Conservation (phyloP, 2,329 filamentous ascomycete genomes). For the Xylaria sp. region DNA sequence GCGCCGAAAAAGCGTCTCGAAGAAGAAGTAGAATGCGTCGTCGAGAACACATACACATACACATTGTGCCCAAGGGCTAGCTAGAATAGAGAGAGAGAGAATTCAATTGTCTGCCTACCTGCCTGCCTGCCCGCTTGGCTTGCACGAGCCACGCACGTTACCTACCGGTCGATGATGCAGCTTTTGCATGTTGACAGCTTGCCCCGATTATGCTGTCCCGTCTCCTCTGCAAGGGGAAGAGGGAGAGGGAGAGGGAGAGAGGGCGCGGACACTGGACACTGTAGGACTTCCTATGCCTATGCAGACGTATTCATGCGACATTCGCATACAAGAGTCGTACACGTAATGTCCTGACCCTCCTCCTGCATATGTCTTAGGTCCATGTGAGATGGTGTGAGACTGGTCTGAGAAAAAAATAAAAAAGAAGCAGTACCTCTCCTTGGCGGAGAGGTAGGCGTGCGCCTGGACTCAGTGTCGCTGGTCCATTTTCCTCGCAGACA, state of each 20-base stretch:
- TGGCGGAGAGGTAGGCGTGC: not conserved
- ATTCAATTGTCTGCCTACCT: not conserved
- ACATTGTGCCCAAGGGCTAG: not conserved
- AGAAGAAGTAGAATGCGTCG: slow-evolving; percentile 16
- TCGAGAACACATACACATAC: slow-evolving; percentile 1
- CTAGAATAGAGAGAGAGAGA: not conserved
- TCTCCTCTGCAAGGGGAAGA: slow-evolving; percentile 31
- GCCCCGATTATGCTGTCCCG: slow-evolving; percentile 16
- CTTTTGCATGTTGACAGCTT: slow-evolving; percentile 27
- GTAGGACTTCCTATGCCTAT: slow-evolving; percentile 3
- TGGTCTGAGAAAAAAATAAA: slow-evolving; percentile 7
- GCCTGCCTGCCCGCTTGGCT: not conserved
- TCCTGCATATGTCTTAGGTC: slow-evolving; percentile 29
- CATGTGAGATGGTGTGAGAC: slow-evolving; percentile 33
- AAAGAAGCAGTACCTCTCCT: not conserved
- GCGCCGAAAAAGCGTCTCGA: slow-evolving; percentile 21
- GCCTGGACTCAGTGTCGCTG: slow-evolving; percentile 3
- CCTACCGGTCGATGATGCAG: slow-evolving; percentile 10
- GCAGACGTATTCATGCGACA: slow-evolving; percentile 5
- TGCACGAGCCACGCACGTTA: slow-evolving; percentile 10
- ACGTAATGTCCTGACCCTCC: slow-evolving; percentile 6
- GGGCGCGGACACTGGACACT: slow-evolving; percentile 1
- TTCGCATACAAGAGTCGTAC: slow-evolving; percentile 2
- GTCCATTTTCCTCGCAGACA: slow-evolving; percentile 2
- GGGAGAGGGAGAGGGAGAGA: too few relatives aligned